Base-by-base conservation (phyloP, 2,329 filamentous ascomycete genomes). In the Arachnopeziza araneosa region DNA sequence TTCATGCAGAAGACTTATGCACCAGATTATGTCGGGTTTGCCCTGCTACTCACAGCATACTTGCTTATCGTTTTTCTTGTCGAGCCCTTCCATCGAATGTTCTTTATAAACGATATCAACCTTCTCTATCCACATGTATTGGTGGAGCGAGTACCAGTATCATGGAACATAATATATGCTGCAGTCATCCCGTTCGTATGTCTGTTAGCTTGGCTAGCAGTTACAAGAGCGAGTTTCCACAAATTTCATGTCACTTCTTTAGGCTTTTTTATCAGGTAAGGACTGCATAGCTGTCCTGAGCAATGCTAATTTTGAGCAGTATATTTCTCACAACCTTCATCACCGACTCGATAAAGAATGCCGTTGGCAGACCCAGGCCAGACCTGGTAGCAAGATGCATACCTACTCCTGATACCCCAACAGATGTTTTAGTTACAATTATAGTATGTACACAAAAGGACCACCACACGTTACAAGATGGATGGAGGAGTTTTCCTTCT, bases 81-180 rank as follows among this genome's bases (percentile, higher is more conserved):
- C 68, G 86, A 88, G 62, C 95, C 95, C 0, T 98, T 98, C 73
- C 92, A 98, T 74, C 91, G 91, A 76, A 89, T 97, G 85, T 98
- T 99, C 77, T 89, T 85, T 65, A 83, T 98, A 63, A 89, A 92
- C 72, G 91, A 98, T 72, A 82, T 90, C 24, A 80, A 85, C 55
- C 91, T 98, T 61, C 87, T 91, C 65, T 97, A 89, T 70, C 95
- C 95, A 0, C 89, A 96, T 75, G 91, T 95, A 23, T 80, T 88
- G 59, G 76, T 88, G 55, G 93, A 99, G 75, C 84, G 92, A 63
- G 95, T 99, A 0, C 81, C 91, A 8, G 86, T 96, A 17, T 73
- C 88, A 89, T 79, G 67, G 68, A 70, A 70, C 53, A 69, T 66
- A 66, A 76, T 92, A 57, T 96, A 96, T 74, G 87, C 90, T 54